Base-by-base conservation (phyloP, 1,284 basidiomycete species). In the Sutorius eximius region DNA sequence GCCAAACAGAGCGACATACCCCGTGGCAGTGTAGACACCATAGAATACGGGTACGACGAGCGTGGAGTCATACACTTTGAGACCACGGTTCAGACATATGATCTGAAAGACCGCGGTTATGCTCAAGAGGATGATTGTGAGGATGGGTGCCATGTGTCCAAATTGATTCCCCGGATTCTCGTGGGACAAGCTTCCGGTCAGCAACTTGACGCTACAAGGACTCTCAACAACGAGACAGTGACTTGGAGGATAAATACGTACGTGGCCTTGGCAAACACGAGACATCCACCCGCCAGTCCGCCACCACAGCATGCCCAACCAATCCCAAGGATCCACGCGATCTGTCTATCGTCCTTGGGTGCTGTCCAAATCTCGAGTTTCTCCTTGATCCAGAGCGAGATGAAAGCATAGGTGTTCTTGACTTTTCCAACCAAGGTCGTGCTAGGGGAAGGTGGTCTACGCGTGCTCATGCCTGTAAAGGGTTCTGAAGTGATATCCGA, bases 281-380 rank as follows among this genome's bases (percentile, higher is more conserved):
- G 77, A 72, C 86, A 89, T 41, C 87, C 86, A 3, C 95, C 95
- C 2, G 93, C 93, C 32, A 98, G 76, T 33, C 91, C 86, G 8
- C 95, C 95, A 30, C 94, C 94, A 51, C 86, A 86, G 55, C 92
- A 93, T 2, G 92, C 89, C 94, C 94, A 98, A 0, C 87, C 89
- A 48, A 97, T 91, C 7, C 94, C 95, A 45, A 95, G 80, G 15
- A 91, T 86, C 89, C 93, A 96, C 5, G 86, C 86, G 45, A 97
- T 76, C 44, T 87, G 84, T 61, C 83, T 87, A 65, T 97, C 94
- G 60, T 89, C 86, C 58, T 91, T 87, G 5, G 86, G 77, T 20
- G 82, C 84, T 3, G 87, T 88, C 86, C 92, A 89, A 1, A 71
- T 62, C 67, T 95, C 93, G 45, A 96, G 72, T 61, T 77, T 77